A percentile compares a stretch with the other conserved stretches of the same genome.
phyloP scores from a whole-genome alignment of 2,329 filamentous ascomycete genomes.

The Thermothelomyces thermophilus region DNA sequence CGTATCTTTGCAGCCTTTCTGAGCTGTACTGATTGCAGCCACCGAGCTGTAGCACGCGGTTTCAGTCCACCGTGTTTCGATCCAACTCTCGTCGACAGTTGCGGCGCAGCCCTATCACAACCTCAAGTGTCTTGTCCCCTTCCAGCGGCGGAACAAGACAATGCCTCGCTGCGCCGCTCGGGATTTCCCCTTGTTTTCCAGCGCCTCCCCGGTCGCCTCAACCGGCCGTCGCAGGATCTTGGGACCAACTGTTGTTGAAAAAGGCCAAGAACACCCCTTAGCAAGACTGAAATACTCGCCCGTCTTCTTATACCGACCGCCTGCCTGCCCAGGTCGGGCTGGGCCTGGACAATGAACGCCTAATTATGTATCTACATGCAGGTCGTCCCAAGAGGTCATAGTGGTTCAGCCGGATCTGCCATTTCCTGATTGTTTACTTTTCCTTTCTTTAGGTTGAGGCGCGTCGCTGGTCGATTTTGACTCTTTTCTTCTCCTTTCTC shows the following conservation, averaged over 20 bases:
- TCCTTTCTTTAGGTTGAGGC: neutral
- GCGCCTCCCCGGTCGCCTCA: neutral
- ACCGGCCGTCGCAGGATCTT: neutral
- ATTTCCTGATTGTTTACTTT: neutral
- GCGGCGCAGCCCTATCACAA: slow-evolving; percentile 6
- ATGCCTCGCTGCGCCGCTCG: slow-evolving; percentile 5
- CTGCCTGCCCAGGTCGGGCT: neutral
- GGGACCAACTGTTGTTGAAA: neutral
- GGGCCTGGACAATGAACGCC: neutral
- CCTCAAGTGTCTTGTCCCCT: neutral
- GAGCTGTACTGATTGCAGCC: too few relatives aligned
- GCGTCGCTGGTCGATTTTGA: slow-evolving; percentile 7
- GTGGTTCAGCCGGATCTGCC: slow-evolving; percentile 14
- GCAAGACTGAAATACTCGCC: neutral
- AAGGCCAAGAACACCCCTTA: neutral
- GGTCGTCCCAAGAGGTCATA: neutral
- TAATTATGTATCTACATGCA: too few relatives aligned
- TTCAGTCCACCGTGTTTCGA: neutral
- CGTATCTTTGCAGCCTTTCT: too few relatives aligned
- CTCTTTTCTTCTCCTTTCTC: neutral
- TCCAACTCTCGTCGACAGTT: neutral
- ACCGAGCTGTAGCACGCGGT: too few relatives aligned
- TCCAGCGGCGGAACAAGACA: neutral
- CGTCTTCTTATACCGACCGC: neutral
- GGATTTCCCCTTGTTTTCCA: neutral